Conservation (phyloP, 106 monocot species). For the Dendrobium catenatum region DNA sequence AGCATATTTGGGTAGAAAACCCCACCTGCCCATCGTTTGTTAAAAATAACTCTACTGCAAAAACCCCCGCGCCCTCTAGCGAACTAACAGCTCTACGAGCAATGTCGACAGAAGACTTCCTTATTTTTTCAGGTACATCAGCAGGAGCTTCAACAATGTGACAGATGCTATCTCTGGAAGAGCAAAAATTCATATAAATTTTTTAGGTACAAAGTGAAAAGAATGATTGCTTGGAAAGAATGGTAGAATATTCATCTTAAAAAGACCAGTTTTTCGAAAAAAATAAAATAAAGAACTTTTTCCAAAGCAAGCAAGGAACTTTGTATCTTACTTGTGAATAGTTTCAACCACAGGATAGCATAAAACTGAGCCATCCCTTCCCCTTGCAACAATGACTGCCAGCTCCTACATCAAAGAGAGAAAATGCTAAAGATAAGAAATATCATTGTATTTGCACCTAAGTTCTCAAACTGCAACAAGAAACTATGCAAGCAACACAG, state of each 20-base stretch:
- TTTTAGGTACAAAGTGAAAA: neutral
- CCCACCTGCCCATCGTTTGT: constrained; percentile 60
- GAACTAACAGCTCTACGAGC: constrained; percentile 74
- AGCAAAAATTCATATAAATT: constrained; percentile 7
- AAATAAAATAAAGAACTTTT: neutral
- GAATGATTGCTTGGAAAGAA: neutral
- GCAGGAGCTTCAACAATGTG: constrained; percentile 98
- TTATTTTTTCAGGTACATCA: constrained; percentile 57
- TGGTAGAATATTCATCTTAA: neutral
- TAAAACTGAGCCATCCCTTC: constrained; percentile 50
- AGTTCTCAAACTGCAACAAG: neutral
- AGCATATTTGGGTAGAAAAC: neutral
- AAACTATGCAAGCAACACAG: neutral
- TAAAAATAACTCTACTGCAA: constrained; percentile 91
- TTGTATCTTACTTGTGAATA: constrained; percentile 72
- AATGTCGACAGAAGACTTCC: constrained; percentile 46
- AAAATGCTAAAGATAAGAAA: neutral
- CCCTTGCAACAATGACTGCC: constrained; percentile 89
- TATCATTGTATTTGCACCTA: neutral
- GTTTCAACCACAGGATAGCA: constrained; percentile 97
- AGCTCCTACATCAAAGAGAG: constrained; percentile 52
- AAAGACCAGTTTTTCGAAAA: neutral
- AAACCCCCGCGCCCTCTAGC: constrained; percentile 87
- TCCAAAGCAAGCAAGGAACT: neutral
- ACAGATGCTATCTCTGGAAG: constrained; percentile 82